Base-by-base conservation (phyloP, 108 stramenopile species). In the Pseudonitzschia multiseries region DNA sequence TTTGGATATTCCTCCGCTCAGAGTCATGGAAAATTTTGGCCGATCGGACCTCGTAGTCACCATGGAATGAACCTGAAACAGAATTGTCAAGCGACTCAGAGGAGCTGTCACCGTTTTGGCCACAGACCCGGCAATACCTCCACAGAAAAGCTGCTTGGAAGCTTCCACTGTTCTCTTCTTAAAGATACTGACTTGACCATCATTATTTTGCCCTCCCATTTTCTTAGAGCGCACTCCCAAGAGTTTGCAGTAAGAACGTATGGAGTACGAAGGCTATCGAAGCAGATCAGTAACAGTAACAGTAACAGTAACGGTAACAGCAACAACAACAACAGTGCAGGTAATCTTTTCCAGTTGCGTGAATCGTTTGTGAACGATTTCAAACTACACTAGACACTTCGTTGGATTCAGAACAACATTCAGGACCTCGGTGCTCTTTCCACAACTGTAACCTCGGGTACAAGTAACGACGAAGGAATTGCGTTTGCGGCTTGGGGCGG, bases 51-150 rank as follows among this genome's bases (percentile, higher is more conserved):
- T 88, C 20, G 93, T 93, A 21, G 94, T 95, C 13, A 97, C 91
- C 86, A 96, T 83, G 29, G 94, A 89, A 76, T 95, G 92, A 0
- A 97, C 97, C 77, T 96, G 95, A 78, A 88, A 96, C 8, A 96
- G 75, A 70, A 97, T 95, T 24, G 97, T 96, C 18, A 96, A 71
- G 2, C 95, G 87, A 73, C 83, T 84, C 32, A 97, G 80, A 17
- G 97, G 97, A 40, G 97, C 97, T 0, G 97, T 97, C 42, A 94
- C 72, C 2, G 94, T 94, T 79, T 97, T 97, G 48, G 94, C 97
- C n/a, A 93, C 84, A 21, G 89, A 88, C 28, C 97, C 97, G 28
- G 97, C 95, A 67, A 95, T 78, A 17, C 97, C 97, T n/a, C 97
- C 97, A 68, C 92, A 92, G 54, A 97, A 84, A 52, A 97, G 80